These are phyloP conservation scores for Echria macrotheca DNA, from an alignment of 495 filamentous ascomycete genomes.

Conservation along the genomic window DNA sequence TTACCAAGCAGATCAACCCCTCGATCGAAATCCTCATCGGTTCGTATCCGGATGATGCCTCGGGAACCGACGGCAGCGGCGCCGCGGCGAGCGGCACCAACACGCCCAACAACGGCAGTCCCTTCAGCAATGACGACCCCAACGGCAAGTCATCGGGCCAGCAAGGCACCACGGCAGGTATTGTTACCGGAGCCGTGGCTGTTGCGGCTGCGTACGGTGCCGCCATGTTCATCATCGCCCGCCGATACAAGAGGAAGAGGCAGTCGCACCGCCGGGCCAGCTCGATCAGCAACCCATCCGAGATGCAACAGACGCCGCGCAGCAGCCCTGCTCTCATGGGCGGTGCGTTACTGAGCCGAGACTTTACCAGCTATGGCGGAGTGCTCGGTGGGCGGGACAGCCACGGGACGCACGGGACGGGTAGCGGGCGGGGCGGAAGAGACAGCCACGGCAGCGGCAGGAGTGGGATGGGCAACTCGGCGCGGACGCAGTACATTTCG, in stretches of 20 bases:
- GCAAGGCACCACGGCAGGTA: conserved; percentile 73
- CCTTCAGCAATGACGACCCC: conserved; percentile 31
- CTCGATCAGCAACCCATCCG: conserved; percentile 52
- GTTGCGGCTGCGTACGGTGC: conserved; percentile 90
- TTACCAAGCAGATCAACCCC: conserved; percentile 80
- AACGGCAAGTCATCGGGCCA: conserved; percentile 47
- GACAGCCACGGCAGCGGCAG: conserved; percentile 51
- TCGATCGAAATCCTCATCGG: conserved; percentile 71
- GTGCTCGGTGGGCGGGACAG: no score
- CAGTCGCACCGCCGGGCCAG: conserved; percentile 71
- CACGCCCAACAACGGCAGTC: conserved; percentile 27
- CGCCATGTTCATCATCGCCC: conserved; percentile 96
- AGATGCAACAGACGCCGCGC: conserved; percentile 53
- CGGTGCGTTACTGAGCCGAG: conserved; percentile 44
- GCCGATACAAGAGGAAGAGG: conserved; percentile 86
- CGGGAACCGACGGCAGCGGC: conserved; percentile 23
- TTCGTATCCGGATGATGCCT: conserved; percentile 35
- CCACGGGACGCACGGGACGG: no score
- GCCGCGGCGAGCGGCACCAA: conserved; percentile 18
- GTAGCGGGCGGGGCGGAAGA: conserved; percentile 37
- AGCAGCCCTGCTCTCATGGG: conserved; percentile 55
- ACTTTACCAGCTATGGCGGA: conserved; percentile 46
- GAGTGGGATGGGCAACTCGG: conserved; percentile 68
- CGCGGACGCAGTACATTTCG: conserved; percentile 64
- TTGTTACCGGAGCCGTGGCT: conserved; percentile 69